A percentile compares a stretch with the other conserved stretches of the same genome.
Conservation (phyloP, 768 basidiomycete species). For the Chalciporus piperatus region DNA sequence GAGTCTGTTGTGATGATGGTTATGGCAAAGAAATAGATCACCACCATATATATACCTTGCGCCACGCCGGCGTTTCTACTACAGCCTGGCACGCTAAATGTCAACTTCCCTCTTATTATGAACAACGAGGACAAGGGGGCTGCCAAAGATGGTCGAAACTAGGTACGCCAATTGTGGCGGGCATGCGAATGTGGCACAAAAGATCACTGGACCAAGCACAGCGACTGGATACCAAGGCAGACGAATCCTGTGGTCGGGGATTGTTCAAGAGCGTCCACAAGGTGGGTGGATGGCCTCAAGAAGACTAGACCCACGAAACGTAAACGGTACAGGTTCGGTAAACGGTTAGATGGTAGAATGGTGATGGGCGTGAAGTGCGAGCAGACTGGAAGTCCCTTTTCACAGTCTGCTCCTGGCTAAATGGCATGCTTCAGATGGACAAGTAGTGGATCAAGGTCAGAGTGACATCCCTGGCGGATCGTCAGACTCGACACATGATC, state of each 20-base stretch:
- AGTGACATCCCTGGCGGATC: slow-evolving; percentile 12
- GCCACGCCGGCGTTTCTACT: not conserved
- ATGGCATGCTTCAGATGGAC: slow-evolving; percentile 2
- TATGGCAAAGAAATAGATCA: not conserved
- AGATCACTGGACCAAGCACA: slow-evolving; percentile 5
- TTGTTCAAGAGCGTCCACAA: slow-evolving; percentile 10
- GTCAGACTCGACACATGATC: not conserved
- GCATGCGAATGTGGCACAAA: slow-evolving; percentile 5
- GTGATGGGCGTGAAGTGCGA: not conserved
- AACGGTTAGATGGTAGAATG: not conserved
- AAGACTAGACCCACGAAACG: slow-evolving; percentile 4
- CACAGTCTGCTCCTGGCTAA: slow-evolving; percentile 3
- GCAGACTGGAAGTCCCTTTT: not conserved
- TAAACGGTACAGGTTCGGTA: slow-evolving; percentile 4
- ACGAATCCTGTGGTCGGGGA: not conserved
- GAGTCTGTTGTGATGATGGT: slow-evolving; percentile 1
- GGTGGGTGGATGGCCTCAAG: slow-evolving; percentile 3
- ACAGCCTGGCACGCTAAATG: not conserved
- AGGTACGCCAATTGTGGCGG: slow-evolving; percentile 5
- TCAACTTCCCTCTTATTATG: not conserved
- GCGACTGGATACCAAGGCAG: slow-evolving; percentile 5
- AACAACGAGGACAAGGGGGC: not conserved
- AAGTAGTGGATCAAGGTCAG: slow-evolving; percentile 5
- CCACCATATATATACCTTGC: slow-evolving; percentile 16
- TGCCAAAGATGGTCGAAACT: not conserved